Percentiles rank a stretch among this genome's conserved stretches.
Conservation (phyloP, 2,329 filamentous ascomycete species). For the Aspergillus sp. region DNA sequence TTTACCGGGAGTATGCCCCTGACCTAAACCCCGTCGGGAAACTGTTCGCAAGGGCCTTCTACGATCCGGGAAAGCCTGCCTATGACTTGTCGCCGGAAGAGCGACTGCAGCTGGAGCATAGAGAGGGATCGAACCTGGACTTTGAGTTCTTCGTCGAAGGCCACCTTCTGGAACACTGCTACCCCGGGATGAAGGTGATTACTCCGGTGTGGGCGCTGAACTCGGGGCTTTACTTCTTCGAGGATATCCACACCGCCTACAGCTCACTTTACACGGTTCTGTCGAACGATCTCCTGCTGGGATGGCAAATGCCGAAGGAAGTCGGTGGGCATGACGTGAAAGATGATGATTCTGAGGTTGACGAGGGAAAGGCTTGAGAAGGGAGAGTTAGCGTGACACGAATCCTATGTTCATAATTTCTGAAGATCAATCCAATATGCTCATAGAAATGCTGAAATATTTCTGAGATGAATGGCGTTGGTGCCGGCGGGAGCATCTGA, state of each 20-base stretch:
- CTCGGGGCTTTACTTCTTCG: constrained; percentile 63
- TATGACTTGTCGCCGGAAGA: constrained; percentile 39
- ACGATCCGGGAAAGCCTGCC: constrained; percentile 39
- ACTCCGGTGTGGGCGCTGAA: constrained; percentile 56
- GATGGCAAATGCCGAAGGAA: constrained; percentile 58
- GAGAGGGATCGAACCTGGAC: constrained; percentile 22
- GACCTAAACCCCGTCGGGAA: constrained; percentile 53
- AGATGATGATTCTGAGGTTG: no score
- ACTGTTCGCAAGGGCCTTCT: constrained; percentile 51
- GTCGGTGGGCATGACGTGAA: no score
- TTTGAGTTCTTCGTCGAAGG: constrained; percentile 68
- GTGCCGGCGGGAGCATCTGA: no score
- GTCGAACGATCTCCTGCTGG: constrained; percentile 66
- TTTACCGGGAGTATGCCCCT: constrained; percentile 46
- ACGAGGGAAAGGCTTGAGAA: no score
- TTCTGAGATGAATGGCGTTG: no score
- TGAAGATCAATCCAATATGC: no score
- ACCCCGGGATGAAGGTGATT: constrained; percentile 63
- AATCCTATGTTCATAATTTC: no score
- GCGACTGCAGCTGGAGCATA: constrained; percentile 21
- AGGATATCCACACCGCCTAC: constrained; percentile 53
- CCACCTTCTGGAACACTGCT: constrained; percentile 54
- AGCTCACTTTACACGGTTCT: constrained; percentile 65
- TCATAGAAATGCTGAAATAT: no score
- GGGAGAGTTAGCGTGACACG: no score